phyloP scores from a whole-genome alignment of 768 basidiomycete species.

The Collybia nuda region DNA sequence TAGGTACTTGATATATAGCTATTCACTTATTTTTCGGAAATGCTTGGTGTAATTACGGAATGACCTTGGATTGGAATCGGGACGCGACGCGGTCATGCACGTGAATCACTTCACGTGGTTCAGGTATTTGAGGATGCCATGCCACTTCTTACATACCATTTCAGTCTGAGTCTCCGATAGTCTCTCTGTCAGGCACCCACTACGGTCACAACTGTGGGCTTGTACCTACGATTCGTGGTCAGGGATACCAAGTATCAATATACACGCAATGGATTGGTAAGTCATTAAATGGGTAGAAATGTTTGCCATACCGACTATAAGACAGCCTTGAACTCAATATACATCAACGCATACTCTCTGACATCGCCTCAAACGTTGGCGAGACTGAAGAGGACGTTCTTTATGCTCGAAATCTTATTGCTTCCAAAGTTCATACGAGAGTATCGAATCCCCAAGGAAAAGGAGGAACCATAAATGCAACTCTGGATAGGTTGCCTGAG shows the following conservation, averaged over 20 bases:
- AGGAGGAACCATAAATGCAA: slow-evolving; percentile 19
- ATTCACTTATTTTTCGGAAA: too few species aligned
- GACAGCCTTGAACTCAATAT: slow-evolving; percentile 76
- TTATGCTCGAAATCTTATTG: slow-evolving; percentile 55
- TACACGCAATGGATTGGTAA: slow-evolving; percentile 47
- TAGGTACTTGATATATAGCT: not conserved
- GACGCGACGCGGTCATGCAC: too few species aligned
- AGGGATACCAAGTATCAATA: not conserved
- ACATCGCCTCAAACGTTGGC: slow-evolving; percentile 62
- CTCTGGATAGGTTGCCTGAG: not conserved
- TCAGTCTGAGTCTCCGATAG: too few species aligned
- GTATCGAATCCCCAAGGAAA: slow-evolving; percentile 23
- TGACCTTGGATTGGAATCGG: too few species aligned
- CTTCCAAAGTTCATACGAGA: slow-evolving; percentile 56
- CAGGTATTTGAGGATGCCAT: too few species aligned
- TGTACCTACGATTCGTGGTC: not conserved
- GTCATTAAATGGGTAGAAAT: slow-evolving; percentile 12
- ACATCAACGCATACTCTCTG: slow-evolving; percentile 71
- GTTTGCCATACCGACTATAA: slow-evolving; percentile 3
- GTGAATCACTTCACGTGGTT: too few species aligned
- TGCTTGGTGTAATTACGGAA: too few species aligned
- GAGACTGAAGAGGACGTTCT: slow-evolving; percentile 44
- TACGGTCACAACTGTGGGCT: too few species aligned
- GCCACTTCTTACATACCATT: too few species aligned
- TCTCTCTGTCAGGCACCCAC: too few species aligned